Conservation (phyloP, 805 yeast species). For the Blastobotrys attinorum region DNA sequence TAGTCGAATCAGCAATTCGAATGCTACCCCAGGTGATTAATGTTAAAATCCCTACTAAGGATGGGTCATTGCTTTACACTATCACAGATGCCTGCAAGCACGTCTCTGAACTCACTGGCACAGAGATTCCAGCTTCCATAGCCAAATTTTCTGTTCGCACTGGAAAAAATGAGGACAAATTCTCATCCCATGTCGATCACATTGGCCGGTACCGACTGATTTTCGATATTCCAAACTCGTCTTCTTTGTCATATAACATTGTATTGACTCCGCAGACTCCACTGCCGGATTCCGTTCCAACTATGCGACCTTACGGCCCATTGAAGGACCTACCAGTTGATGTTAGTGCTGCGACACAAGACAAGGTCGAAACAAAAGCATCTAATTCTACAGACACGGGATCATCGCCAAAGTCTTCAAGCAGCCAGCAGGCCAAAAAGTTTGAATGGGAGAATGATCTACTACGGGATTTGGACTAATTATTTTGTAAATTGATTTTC, state of each 20-base stretch:
- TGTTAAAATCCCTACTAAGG: neutral
- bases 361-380: neutral
- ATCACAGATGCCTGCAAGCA: slow-evolving; percentile 8
- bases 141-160: slow-evolving; percentile 6
- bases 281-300: neutral
- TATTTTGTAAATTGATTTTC: neutral
- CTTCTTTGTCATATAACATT: neutral
- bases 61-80: slow-evolving; percentile 11
- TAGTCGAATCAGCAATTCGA: slow-evolving; percentile 4
- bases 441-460: slow-evolving; percentile 19
- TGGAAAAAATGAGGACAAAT: slow-evolving; percentile 2
- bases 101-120: slow-evolving; percentile 11
- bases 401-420: neutral
- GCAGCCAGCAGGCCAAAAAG: slow-evolving; percentile 4
- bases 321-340: neutral
- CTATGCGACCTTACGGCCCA: slow-evolving; percentile 8
- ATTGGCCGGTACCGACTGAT: slow-evolving; percentile 8
- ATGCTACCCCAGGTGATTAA: slow-evolving; percentile 2
- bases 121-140: slow-evolving; percentile 5
- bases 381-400: neutral
- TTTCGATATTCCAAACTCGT: slow-evolving; percentile 5
- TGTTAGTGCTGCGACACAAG: slow-evolving; percentile 6
- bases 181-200: slow-evolving; percentile 6
- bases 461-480: slow-evolving; percentile 6
- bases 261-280: neutral